Evolutionary conservation across 176 grass and related monocot species (phyloP).

Genomic region (Triticum monococcum): DNA sequence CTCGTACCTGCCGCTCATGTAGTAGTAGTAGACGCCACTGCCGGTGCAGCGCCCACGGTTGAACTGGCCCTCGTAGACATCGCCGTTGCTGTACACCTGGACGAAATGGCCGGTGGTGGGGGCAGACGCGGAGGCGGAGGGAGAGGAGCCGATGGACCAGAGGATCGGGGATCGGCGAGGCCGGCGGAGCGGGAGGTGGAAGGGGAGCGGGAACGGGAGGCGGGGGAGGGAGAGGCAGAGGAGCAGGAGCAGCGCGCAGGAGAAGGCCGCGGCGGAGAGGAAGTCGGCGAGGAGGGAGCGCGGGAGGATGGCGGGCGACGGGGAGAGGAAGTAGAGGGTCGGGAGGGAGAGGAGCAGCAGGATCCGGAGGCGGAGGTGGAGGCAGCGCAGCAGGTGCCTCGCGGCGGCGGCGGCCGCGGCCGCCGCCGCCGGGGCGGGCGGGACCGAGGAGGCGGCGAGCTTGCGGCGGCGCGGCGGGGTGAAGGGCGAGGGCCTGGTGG

Average conservation of each 20-base stretch:
- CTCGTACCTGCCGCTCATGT: conserved; percentile 98
- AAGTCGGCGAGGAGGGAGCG: conserved; percentile 87
- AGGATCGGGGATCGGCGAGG: conserved; percentile 70
- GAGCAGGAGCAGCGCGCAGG: conserved; percentile 75
- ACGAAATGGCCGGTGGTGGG: conserved; percentile 77
- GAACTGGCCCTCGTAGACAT: conserved; percentile 96
- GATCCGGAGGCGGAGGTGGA: conserved; percentile 69
- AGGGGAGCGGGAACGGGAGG: conserved; percentile 53
- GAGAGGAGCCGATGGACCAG: conserved; percentile 86
- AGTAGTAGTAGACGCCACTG: conserved; percentile 97
- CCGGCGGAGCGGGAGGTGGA: conserved; percentile 38
- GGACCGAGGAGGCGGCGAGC: conserved; percentile 7
- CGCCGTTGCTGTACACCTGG: conserved; percentile 88
- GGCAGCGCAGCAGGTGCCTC: conserved; percentile 66
- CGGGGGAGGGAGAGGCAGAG: conserved; percentile 76
- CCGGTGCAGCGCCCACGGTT: conserved; percentile 72
- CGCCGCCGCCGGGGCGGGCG: conserved; percentile 20
- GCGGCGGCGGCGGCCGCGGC: conserved; percentile 48
- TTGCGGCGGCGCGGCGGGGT: conserved; percentile 44
- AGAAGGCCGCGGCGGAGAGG: conserved; percentile 90
- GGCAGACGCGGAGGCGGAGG: conserved; percentile 34
- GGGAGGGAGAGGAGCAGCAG: conserved; percentile 72
- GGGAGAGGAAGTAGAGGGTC: conserved; percentile 55
- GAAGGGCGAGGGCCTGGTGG: conserved; percentile 40
- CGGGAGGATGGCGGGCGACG: conserved; percentile 34